These are phyloP conservation scores for Balamuthia mandrillaris DNA, from an alignment of 208 protist species.

Conservation along the genomic window DNA sequence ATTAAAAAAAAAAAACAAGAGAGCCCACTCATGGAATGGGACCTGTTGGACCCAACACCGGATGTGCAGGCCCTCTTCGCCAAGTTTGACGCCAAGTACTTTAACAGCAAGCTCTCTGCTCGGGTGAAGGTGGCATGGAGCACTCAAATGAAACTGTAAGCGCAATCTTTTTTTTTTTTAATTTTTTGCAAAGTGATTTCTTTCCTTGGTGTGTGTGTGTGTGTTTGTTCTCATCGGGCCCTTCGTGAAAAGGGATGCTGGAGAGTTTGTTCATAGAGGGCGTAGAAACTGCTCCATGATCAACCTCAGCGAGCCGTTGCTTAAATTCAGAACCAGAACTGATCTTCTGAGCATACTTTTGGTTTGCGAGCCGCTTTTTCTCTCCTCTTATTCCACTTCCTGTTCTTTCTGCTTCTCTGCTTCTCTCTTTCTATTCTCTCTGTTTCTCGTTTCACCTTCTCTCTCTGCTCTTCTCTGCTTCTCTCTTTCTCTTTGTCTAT, in stretches of 20 bases:
- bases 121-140: neutral
- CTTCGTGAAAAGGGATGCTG: neutral
- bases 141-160: neutral
- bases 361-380: neutral
- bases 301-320: neutral
- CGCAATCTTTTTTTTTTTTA: neutral
- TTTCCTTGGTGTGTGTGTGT: neutral
- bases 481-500: neutral
- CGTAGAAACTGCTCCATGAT: neutral
- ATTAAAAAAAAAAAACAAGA: neutral
- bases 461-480: neutral
- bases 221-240: too few relatives aligned
- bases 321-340: neutral
- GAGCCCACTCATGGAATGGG: neutral
- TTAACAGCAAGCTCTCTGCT: neutral
- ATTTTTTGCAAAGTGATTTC: neutral
- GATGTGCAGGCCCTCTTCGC: neutral
- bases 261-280: neutral
- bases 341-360: neutral
- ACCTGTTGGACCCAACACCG: neutral
- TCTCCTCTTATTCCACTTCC: too few relatives aligned
- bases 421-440: neutral
- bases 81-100: neutral
- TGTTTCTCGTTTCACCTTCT: neutral
- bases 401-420: neutral